Evolutionary conservation across 1,284 basidiomycete species (phyloP).

Genomic region (Ganoderma sinense): DNA sequence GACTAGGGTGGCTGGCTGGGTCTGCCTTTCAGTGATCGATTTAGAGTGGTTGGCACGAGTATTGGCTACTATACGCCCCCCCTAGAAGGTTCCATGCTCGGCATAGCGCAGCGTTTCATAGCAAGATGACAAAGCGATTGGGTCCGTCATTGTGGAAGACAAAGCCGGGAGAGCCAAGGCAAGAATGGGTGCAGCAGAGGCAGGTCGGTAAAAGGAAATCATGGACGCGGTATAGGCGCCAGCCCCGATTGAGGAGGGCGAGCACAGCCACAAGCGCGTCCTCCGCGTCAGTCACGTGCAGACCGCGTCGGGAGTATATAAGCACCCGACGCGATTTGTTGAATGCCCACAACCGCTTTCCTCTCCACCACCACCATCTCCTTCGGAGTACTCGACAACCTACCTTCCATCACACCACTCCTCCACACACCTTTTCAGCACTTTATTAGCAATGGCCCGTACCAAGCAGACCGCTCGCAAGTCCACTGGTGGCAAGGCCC

Average conservation of each 20-base stretch:
- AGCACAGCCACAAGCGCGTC: conserved; percentile 36
- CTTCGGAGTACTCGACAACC: conserved; percentile 12
- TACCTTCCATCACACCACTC: conserved; percentile 11
- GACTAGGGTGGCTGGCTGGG: not conserved
- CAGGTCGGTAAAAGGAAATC: not conserved
- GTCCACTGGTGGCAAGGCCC: conserved; percentile 89
- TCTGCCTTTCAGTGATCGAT: not conserved
- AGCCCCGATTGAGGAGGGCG: conserved; percentile 7
- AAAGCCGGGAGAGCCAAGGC: not conserved
- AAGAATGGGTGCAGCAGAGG: not conserved
- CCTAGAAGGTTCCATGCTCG: not conserved
- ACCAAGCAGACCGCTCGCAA: conserved; percentile 88
- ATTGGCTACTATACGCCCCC: too few species aligned
- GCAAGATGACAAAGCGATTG: not conserved
- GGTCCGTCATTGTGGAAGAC: not conserved
- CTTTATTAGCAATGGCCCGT: conserved; percentile 50
- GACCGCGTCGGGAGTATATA: conserved; percentile 36
- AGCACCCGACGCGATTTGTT: conserved; percentile 33
- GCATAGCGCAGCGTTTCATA: not conserved
- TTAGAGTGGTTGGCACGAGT: not conserved
- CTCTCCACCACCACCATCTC: conserved; percentile 31
- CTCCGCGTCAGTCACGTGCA: conserved; percentile 32
- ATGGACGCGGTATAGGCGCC: not conserved
- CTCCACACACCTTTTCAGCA: conserved; percentile 13
- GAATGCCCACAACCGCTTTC: conserved; percentile 30